phyloP scores from a whole-genome alignment of 2,329 filamentous ascomycete genomes.

The Colletotrichum tofieldiae region DNA sequence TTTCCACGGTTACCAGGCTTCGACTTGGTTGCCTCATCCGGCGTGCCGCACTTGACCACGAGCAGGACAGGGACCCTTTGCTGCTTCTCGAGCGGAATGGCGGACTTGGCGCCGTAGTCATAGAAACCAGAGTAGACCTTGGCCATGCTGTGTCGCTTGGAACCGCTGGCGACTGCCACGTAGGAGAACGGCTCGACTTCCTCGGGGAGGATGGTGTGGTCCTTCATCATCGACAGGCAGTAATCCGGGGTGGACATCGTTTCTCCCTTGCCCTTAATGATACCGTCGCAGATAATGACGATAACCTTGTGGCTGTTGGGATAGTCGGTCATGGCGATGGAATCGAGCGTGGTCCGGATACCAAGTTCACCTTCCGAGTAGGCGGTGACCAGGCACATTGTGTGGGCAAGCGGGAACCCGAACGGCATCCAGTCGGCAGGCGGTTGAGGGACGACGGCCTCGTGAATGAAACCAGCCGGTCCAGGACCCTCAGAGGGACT shows the following conservation, averaged over 20 bases:
- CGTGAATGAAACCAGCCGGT: conserved; percentile 95
- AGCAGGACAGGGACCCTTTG: conserved; percentile 98
- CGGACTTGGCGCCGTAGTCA: conserved; percentile 88
- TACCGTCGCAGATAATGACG: conserved; percentile 94
- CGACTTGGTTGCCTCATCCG: conserved; percentile 82
- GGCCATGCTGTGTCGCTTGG: conserved; percentile 99
- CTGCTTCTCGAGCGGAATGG: conserved; percentile 87
- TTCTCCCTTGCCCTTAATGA: conserved; percentile 97
- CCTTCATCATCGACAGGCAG: conserved; percentile 93
- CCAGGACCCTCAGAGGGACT: conserved; percentile 79
- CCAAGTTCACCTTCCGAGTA: conserved; percentile 97
- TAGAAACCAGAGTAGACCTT: conserved; percentile 99
- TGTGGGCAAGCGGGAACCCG: conserved; percentile 93
- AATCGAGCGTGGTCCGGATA: conserved; percentile 94
- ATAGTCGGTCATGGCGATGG: conserved; percentile 97
- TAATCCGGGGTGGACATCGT: conserved; percentile 89
- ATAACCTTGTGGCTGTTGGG: conserved; percentile 99
- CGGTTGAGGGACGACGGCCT: conserved; percentile 94
- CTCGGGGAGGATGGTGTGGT: conserved; percentile 83
- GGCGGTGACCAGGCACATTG: conserved; percentile 94
- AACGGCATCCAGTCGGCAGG: conserved; percentile 98
- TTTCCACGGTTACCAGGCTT: conserved; percentile 99
- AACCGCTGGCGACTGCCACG: conserved; percentile 94
- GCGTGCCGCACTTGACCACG: conserved; percentile 95
- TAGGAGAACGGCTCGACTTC: conserved; percentile 95